Evolutionary conservation across 805 yeast species (phyloP).

Genomic region (Starmerella khaoyaiensis): DNA sequence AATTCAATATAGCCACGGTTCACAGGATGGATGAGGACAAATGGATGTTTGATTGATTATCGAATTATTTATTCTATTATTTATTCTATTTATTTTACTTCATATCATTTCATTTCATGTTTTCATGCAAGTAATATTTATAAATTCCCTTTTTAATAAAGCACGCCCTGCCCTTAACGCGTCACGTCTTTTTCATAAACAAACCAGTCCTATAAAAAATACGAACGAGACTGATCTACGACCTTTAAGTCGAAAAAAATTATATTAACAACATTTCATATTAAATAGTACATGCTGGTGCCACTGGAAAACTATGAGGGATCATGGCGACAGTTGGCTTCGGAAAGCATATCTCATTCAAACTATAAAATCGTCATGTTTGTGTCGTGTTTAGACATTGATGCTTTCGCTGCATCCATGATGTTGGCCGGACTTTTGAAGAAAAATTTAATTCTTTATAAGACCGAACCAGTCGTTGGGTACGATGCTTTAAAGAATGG

Average conservation of each 20-base stretch:
- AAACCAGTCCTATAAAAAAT: no score
- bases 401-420: slow-evolving; percentile 79
- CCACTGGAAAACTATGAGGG: slow-evolving; percentile 52
- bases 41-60: slow-evolving; percentile 10
- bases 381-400: slow-evolving; percentile 82
- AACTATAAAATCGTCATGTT: slow-evolving; percentile 78
- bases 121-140: no score
- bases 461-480: slow-evolving; percentile 86
- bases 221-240: no score
- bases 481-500: slow-evolving; percentile 58
- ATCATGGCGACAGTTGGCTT: slow-evolving; percentile 55
- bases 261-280: no score
- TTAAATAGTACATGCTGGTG: slow-evolving; percentile 49
- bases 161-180: no score
- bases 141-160: no score
- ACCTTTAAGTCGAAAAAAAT: no score
- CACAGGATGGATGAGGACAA: slow-evolving; percentile 7
- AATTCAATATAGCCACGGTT: slow-evolving; percentile 3
- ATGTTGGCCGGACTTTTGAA: slow-evolving; percentile 59
- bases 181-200: no score
- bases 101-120: no score
- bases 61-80: no score
- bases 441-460: slow-evolving; percentile 73
- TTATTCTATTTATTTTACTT: no score
- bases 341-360: slow-evolving; percentile 76